Conservation (phyloP, 164 flowering plant genomes). For the Houttuynia cordata region DNA sequence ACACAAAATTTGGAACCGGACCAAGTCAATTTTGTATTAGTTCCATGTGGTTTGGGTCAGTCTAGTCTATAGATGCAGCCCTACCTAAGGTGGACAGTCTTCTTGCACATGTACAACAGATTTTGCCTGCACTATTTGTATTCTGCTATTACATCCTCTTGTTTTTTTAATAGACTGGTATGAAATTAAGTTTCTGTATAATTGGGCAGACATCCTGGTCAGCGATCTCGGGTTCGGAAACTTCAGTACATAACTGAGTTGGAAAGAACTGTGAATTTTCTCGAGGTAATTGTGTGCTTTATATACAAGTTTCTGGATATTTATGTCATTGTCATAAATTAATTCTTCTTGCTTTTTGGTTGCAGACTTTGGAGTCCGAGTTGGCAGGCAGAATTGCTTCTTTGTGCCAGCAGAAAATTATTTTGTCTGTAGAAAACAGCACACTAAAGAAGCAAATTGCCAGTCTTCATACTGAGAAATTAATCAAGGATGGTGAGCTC, state of each 20-base stretch:
- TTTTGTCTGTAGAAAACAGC: constrained; percentile 41
- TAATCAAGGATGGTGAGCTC: constrained; percentile 31
- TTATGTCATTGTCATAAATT: too few relatives aligned
- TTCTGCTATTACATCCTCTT: too few relatives aligned
- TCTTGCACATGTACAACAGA: too few relatives aligned
- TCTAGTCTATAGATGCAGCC: too few relatives aligned
- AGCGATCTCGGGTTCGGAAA: constrained; percentile 58
- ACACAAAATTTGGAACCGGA: too few relatives aligned
- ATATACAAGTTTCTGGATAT: neutral
- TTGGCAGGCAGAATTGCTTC: constrained; percentile 32
- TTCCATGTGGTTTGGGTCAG: too few relatives aligned
- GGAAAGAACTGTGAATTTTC: constrained; percentile 41
- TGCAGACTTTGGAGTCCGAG: constrained; percentile 40
- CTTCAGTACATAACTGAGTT: constrained; percentile 66
- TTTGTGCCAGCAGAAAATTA: constrained; percentile 31
- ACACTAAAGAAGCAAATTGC: constrained; percentile 36
- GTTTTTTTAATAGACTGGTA: neutral
- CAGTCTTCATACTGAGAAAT: constrained; percentile 26
- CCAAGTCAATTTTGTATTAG: too few relatives aligned
- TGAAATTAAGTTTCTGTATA: neutral
- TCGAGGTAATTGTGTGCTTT: constrained; percentile 30
- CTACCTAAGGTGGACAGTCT: too few relatives aligned
- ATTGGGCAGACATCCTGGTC: constrained; percentile 45
- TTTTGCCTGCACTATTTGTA: too few relatives aligned
- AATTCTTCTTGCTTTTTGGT: neutral